Base-by-base conservation (phyloP, 495 filamentous ascomycete species). In the Tuber umbilicatum region DNA sequence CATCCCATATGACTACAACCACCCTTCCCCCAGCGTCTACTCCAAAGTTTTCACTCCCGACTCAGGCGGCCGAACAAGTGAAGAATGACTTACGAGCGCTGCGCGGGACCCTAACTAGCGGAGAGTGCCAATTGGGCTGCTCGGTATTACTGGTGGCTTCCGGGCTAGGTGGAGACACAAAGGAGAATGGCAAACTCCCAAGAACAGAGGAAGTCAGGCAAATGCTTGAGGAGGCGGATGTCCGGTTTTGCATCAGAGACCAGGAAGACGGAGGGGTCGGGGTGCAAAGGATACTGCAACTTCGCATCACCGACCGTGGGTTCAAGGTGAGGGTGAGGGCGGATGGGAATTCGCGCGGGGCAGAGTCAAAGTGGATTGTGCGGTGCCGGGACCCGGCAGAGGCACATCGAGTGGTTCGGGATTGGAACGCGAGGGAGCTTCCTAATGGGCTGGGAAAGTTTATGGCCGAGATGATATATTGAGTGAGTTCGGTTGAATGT, bases 301-400 rank as follows among this genome's bases (percentile, higher is more conserved):
- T 73, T 40, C 79, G 70, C n/a, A 31, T 4, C 60, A 71, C 70
- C 41, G 35, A 31, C 47, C 42, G 70, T 35, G 79, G 78, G 68
- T 77, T 41, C 21, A 74, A 55, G 41, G 41, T 74, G 70, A 40
- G 75, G 39, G 73, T 76, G 47, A 80, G 47, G 81, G 84, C 70
- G 75, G 76, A 42, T 75, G 72, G 76, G 75, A 79, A 70, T 37
- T 41, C 74, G 67, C 68, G 50, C 42, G 74, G 75, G 21, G 76
- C 70, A 71, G 82, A 79, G 77, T 78, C 67, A 70, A 82, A 68
- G 69, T 80, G 76, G 82, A 27, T 80, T 73, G 75, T 77, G 70
- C 79, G 73, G 74, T 78, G 78, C 39, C 71, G 71, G 47, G 73
- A 73, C 73, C 74, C 74, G 73, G 76, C 73, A 40, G 80, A 82